These are phyloP conservation scores for Aspergillus uvarum DNA, from an alignment of 2,329 filamentous ascomycete genomes.

Conservation along the genomic window DNA sequence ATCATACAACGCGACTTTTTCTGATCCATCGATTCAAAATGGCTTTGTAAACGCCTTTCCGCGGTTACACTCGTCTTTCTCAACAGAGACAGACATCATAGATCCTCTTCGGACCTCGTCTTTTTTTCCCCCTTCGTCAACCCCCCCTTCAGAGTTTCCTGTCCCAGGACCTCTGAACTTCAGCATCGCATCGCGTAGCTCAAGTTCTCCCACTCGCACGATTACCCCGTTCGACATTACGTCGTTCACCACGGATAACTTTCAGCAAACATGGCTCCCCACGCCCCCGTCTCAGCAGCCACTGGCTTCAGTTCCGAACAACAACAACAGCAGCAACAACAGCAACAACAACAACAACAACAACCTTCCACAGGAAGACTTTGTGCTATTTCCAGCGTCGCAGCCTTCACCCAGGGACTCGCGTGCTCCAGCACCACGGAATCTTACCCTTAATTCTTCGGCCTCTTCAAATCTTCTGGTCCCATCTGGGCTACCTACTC, in stretches of 20 bases:
- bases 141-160: constrained; percentile 45
- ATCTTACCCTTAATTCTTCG: constrained; percentile 39
- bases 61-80: constrained; percentile 37
- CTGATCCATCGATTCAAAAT: constrained; percentile 35
- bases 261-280: constrained; percentile 50
- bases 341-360: constrained; percentile 33
- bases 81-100: constrained; percentile 43
- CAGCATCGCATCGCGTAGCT: constrained; percentile 44
- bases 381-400: constrained; percentile 44
- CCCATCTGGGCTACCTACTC: constrained; percentile 34
- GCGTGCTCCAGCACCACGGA: constrained; percentile 36
- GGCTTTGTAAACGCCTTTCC: constrained; percentile 41
- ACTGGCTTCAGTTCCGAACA: constrained; percentile 35
- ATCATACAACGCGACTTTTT: constrained; percentile 16
- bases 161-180: constrained; percentile 47
- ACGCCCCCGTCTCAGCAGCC: constrained; percentile 45
- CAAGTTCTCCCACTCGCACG: constrained; percentile 39
- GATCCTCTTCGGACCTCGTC: constrained; percentile 33
- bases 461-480: constrained; percentile 35
- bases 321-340: constrained; percentile 29
- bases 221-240: constrained; percentile 43
- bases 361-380: constrained; percentile 42
- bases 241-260: constrained; percentile 52
- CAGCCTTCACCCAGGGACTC: constrained; percentile 36
- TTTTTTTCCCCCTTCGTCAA: constrained; percentile 31